These are phyloP conservation scores for Ganoderma boninense DNA, from an alignment of 1,284 basidiomycete species.

Conservation along the genomic window DNA sequence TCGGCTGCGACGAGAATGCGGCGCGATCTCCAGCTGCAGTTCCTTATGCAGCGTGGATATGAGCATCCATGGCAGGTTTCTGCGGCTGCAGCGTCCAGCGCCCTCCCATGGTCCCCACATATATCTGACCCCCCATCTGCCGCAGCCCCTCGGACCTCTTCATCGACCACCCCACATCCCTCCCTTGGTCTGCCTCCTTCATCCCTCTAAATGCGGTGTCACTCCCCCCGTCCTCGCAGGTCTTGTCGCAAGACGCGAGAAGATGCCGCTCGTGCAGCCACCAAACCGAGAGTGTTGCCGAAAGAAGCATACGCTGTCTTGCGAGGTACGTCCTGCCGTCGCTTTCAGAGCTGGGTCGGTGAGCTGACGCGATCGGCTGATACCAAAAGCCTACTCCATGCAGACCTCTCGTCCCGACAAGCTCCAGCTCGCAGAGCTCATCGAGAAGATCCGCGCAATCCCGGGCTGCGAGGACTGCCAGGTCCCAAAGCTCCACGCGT, in stretches of 20 bases:
- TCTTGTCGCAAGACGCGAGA: neutral
- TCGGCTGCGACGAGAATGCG: neutral
- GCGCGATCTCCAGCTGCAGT: too few relatives aligned
- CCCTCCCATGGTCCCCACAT: neutral
- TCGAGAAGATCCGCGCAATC: neutral
- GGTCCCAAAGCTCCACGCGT: neutral
- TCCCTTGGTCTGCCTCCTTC: neutral
- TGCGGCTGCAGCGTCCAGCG: neutral
- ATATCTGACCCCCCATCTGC: neutral
- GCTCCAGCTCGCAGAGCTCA: neutral
- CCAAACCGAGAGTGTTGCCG: neutral
- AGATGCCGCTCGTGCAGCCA: neutral
- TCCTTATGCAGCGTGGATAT: neutral
- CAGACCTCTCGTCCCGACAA: neutral
- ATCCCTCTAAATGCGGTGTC: neutral
- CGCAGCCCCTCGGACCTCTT: neutral
- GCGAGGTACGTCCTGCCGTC: neutral
- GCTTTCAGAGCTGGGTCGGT: too few relatives aligned
- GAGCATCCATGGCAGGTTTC: neutral
- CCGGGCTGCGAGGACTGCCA: neutral
- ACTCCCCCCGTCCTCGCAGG: neutral
- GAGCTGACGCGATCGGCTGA: neutral
- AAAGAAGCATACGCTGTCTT: neutral
- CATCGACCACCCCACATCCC: neutral
- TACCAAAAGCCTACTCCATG: neutral